Evolutionary conservation across 2,329 filamentous ascomycete species (phyloP).

Genomic region (Dactylonectria macrodidyma): DNA sequence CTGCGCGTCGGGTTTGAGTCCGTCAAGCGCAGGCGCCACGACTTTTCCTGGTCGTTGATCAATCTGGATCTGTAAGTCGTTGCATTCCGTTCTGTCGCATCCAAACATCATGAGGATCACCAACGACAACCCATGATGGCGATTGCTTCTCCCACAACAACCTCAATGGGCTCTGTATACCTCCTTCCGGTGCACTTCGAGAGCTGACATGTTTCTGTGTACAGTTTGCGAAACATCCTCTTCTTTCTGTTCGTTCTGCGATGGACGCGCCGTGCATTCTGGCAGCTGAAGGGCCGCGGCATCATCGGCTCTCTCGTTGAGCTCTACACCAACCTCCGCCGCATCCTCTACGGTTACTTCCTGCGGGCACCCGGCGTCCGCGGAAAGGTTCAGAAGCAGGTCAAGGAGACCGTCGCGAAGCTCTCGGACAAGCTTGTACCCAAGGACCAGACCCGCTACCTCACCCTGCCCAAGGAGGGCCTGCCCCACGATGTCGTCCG

Average conservation of each 20-base stretch:
- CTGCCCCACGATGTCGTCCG: conserved; percentile 85
- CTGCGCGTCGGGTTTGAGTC: conserved; percentile 76
- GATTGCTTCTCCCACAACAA: not conserved
- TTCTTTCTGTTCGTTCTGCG: conserved; percentile 91
- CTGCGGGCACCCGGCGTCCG: conserved; percentile 89
- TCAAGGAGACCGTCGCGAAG: conserved; percentile 84
- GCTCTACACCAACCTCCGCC: conserved; percentile 79
- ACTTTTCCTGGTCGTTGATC: conserved; percentile 70
- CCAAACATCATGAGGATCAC: not conserved
- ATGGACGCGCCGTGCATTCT: conserved; percentile 83
- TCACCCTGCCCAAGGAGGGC: conserved; percentile 85
- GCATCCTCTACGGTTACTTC: conserved; percentile 87
- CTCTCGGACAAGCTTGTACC: conserved; percentile 88
- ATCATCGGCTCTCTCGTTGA: conserved; percentile 83
- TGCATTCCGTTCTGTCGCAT: conserved; percentile 18
- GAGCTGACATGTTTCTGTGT: conserved; percentile 15
- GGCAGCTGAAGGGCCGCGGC: conserved; percentile 91
- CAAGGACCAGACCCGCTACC: conserved; percentile 78
- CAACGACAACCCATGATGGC: conserved; percentile 1
- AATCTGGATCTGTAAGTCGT: conserved; percentile 78
- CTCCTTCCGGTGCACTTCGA: not conserved
- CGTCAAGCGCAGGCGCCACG: conserved; percentile 70
- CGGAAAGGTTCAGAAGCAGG: conserved; percentile 86
- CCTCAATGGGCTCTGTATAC: not conserved
- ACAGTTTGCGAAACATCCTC: conserved; percentile 85